These are phyloP conservation scores for Rosa hybrid DNA, from an alignment of 331 rosid genomes.

Conservation along the genomic window DNA sequence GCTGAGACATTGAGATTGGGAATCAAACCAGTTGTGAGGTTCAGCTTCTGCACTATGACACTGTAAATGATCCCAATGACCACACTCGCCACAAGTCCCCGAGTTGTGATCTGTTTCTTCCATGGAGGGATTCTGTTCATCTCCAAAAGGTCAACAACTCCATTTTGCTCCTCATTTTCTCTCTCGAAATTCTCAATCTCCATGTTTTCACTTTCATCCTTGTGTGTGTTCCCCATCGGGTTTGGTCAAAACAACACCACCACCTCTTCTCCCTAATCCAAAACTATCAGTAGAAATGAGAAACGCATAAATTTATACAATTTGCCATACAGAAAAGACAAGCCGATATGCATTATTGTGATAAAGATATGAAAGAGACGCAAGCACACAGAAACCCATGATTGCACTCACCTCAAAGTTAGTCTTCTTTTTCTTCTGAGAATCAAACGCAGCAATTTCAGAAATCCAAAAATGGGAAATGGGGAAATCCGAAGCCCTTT, in stretches of 20 bases:
- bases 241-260: constrained; percentile 21
- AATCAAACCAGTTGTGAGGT: constrained; percentile 91
- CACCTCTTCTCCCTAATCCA: constrained; percentile 7
- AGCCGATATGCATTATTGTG: background rate
- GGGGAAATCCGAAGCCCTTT: background rate
- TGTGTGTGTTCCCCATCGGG: constrained; percentile 38
- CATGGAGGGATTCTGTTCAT: constrained; percentile 63
- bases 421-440: background rate
- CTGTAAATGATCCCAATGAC: constrained; percentile 76
- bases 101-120: constrained; percentile 65
- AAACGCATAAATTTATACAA: background rate
- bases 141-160: constrained; percentile 47
- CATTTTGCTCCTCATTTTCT: constrained; percentile 46
- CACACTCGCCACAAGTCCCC: constrained; percentile 74
- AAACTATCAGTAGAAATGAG: constrained; percentile 19
- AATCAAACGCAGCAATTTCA: background rate
- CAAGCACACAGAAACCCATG: constrained; percentile 16
- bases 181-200: constrained; percentile 50
- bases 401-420: constrained; percentile 28
- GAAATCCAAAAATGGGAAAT: constrained; percentile 17
- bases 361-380: constrained; percentile 3
- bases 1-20: constrained; percentile 98
- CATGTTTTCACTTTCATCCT: constrained; percentile 37
- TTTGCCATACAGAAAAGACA: background rate
- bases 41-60: constrained; percentile 82